phyloP scores from a whole-genome alignment of 2,329 filamentous ascomycete species.

The Xenoacremonium recifei region DNA sequence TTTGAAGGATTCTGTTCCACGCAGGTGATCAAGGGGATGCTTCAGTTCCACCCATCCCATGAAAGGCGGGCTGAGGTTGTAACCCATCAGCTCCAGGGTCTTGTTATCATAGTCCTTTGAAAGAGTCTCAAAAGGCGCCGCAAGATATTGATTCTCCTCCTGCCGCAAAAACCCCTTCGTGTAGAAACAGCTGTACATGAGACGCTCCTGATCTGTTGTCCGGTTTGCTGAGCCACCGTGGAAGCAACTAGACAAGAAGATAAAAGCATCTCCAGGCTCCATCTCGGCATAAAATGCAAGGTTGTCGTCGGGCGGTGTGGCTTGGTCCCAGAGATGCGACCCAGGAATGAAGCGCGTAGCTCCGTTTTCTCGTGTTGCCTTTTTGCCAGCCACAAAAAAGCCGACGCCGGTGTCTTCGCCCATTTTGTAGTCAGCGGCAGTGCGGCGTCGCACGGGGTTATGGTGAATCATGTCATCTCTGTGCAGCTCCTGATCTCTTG shows the following conservation, averaged over 20 bases:
- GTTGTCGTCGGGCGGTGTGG: slow-evolving; percentile 1
- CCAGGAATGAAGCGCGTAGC: slow-evolving; percentile 7
- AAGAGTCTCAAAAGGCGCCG: neutral
- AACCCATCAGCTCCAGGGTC: slow-evolving; percentile 1
- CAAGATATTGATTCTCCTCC: slow-evolving; percentile 1
- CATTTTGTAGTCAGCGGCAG: slow-evolving; percentile 1
- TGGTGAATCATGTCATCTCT: slow-evolving; percentile 2
- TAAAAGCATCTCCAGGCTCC: slow-evolving; percentile 4
- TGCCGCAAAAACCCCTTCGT: slow-evolving; percentile 1
- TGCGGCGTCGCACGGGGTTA: neutral
- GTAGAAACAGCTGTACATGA: slow-evolving; percentile 3
- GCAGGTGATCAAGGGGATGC: neutral
- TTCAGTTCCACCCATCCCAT: neutral
- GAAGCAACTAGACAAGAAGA: slow-evolving; percentile 3
- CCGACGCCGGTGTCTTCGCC: slow-evolving; percentile 2
- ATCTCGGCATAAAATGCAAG: slow-evolving; percentile 1
- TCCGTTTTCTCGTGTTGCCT: slow-evolving; percentile 3
- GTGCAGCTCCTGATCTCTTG: slow-evolving; percentile 1
- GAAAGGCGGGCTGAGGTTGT: neutral
- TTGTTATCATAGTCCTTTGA: neutral
- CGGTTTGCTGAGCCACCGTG: slow-evolving; percentile 5
- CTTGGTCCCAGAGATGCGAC: slow-evolving; percentile 2
- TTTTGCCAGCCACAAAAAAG: slow-evolving; percentile 3
- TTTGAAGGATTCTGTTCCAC: neutral
- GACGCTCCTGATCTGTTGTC: slow-evolving; percentile 2